phyloP scores from a whole-genome alignment of 371 early-diverging fungal species.

The Apophysomyces sp. region DNA sequence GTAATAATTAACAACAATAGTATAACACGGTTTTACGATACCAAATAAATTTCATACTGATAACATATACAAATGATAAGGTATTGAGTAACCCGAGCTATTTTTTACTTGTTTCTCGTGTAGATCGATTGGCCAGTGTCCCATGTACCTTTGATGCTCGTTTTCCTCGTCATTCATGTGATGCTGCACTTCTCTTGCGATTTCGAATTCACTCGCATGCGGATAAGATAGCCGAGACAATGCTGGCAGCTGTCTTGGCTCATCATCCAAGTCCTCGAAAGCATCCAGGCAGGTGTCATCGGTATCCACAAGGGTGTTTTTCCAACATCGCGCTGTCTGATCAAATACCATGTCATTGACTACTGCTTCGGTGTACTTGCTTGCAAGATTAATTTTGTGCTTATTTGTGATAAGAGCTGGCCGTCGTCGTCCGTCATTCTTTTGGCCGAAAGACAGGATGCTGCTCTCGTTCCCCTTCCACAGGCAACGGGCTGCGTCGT shows the following conservation, averaged over 20 bases:
- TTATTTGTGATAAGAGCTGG: constrained; percentile 23
- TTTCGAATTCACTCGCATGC: constrained; percentile 19
- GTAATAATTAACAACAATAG: neutral
- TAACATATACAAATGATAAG: neutral
- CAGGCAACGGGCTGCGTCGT: constrained; percentile 12
- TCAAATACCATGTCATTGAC: constrained; percentile 25
- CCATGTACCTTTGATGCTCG: constrained; percentile 21
- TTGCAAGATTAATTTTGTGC: constrained; percentile 7
- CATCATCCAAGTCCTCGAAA: constrained; percentile 15
- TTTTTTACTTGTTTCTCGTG: neutral
- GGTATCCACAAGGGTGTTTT: neutral
- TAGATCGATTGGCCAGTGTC: constrained; percentile 17
- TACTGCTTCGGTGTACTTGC: constrained; percentile 9
- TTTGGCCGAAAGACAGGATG: constrained; percentile 16
- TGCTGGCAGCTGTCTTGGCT: neutral
- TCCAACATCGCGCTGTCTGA: constrained; percentile 12
- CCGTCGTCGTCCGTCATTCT: constrained; percentile 6
- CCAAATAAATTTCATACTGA: neutral
- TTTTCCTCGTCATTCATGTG: constrained; percentile 34
- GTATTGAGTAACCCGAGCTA: neutral
- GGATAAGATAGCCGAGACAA: neutral
- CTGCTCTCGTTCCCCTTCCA: constrained; percentile 43
- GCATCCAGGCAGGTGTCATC: constrained; percentile 10
- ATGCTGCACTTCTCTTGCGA: constrained; percentile 21
- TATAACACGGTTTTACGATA: too few species aligned